Percentiles rank a stretch among this genome's conserved stretches.
Conservation (phyloP, 768 basidiomycete genomes). For the Mycena amicta region DNA sequence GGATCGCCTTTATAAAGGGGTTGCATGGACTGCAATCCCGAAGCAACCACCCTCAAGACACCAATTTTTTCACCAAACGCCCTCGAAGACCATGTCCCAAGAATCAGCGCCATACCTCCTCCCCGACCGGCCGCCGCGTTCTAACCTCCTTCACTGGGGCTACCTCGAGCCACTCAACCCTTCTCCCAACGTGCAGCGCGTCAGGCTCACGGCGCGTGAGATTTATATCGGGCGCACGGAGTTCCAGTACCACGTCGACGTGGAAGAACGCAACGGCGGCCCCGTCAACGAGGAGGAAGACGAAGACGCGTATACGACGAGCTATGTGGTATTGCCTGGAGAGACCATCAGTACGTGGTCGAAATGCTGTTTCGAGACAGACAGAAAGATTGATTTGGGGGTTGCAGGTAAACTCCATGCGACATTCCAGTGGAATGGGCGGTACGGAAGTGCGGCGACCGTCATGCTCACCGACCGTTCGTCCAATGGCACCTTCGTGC, state of each 20-base stretch:
- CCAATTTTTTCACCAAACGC: background rate
- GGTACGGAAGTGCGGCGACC: constrained; percentile 21
- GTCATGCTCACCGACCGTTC: constrained; percentile 41
- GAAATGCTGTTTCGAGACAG: too few species aligned
- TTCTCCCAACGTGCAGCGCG: background rate
- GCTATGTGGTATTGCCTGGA: background rate
- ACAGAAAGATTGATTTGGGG: too few species aligned
- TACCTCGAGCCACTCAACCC: background rate
- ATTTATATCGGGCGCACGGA: background rate
- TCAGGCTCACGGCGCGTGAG: background rate
- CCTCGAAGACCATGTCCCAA: background rate
- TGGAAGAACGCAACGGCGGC: too few species aligned
- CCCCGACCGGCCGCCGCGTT: background rate
- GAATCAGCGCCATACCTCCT: background rate
- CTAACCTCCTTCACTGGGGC: background rate
- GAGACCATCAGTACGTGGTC: constrained; percentile 15
- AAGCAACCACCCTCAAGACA: background rate
- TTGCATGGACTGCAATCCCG: background rate
- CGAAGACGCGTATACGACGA: background rate
- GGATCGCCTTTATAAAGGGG: background rate
- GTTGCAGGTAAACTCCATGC: constrained; percentile 13
- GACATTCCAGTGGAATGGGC: constrained; percentile 27
- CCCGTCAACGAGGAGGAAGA: background rate
- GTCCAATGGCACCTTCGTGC: constrained; percentile 51
- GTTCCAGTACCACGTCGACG: background rate